Base-by-base conservation (phyloP, 2,329 filamentous ascomycete genomes). In the Phaeosphaeria sp. region DNA sequence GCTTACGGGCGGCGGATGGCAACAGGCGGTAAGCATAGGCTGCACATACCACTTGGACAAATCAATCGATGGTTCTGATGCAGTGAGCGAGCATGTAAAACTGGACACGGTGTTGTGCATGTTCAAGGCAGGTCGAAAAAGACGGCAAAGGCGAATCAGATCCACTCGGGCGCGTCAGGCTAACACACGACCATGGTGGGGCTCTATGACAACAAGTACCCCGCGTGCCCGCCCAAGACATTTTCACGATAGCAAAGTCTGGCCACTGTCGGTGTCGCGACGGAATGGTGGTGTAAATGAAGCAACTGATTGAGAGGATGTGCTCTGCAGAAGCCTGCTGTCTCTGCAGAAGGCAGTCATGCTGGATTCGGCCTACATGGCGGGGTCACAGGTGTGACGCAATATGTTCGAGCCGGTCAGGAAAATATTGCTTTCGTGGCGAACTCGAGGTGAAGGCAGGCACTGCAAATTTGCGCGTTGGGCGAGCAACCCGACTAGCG, bases 51-150 rank as follows among this genome's bases (percentile, higher is more conserved):
- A 39, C 2, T 6, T n/a, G 15, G 36, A 17, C 36, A 39, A n/a
- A 39, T 39, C 36, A 39, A 39, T 39, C 15, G 36, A n/a, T 6
- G 13, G 3, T 39, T n/a, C 17, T 6, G 36, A 39, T 39, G 36
- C 36, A 39, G 36, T n/a, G 36, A 55, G 56, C 48, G 55, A 56
- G 42, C 24, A 46, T 51, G 46, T 33, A 57, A 49, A 55, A 17
- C 24, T 59, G 54, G 42, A 57, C 52, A 64, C 61, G 54, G 61
- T 64, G 59, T 59, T 64, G 51, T 62, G 61, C 61, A 62, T 53
- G 54, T 46, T 50, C 50, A 53, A 53, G 60, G 54, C 53, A 57
- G 56, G 40, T 39, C 45, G 40, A 39, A 39, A 36, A 36, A 49
- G 25, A 42, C 54, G 39, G 51, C 51, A 50, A 53, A 63, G 47